phyloP scores from a whole-genome alignment of 495 filamentous ascomycete genomes.

The Penicillium paxilli region DNA sequence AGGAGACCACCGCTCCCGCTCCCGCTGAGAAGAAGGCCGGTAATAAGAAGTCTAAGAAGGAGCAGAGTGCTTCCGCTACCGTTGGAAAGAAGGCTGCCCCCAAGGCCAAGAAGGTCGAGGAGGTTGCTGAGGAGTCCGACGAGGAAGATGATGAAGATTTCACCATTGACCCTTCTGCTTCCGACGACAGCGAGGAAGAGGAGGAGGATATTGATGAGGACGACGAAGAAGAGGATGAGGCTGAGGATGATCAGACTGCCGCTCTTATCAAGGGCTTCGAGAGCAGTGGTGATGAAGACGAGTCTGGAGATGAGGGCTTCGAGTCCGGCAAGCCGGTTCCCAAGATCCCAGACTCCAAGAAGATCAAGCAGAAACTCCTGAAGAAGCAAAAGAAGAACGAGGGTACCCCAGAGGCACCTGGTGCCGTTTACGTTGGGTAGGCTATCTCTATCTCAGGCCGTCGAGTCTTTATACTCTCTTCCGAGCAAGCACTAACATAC shows the following conservation, averaged over 20 bases:
- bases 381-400: constrained; percentile 48
- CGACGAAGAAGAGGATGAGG: constrained; percentile 36
- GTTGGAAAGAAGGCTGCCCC: constrained; percentile 34
- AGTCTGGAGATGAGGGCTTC: constrained; percentile 52
- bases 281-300: constrained; percentile 68
- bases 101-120: constrained; percentile 33
- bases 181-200: constrained; percentile 26
- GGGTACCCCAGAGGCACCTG: constrained; percentile 54
- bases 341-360: constrained; percentile 60
- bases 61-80: constrained; percentile 25
- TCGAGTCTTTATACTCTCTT: neutral
- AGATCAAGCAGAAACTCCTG: constrained; percentile 58
- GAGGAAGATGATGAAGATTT: constrained; percentile 24
- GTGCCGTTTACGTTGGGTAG: constrained; percentile 81
- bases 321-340: constrained; percentile 59
- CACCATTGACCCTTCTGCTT: constrained; percentile 21
- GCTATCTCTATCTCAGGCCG: too few relatives aligned
- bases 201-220: constrained; percentile 15
- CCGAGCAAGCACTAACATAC: constrained; percentile 1
- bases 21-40: constrained; percentile 25
- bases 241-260: constrained; percentile 65
- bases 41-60: constrained; percentile 45
- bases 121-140: constrained; percentile 31
- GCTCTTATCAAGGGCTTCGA: constrained; percentile 78
- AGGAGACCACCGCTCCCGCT: constrained; percentile 29